Percentiles rank a stretch among this genome's conserved stretches.
Evolutionary conservation across 331 rosid genomes (phyloP).

Genomic region (Rhamnella rubrinervis): DNA sequence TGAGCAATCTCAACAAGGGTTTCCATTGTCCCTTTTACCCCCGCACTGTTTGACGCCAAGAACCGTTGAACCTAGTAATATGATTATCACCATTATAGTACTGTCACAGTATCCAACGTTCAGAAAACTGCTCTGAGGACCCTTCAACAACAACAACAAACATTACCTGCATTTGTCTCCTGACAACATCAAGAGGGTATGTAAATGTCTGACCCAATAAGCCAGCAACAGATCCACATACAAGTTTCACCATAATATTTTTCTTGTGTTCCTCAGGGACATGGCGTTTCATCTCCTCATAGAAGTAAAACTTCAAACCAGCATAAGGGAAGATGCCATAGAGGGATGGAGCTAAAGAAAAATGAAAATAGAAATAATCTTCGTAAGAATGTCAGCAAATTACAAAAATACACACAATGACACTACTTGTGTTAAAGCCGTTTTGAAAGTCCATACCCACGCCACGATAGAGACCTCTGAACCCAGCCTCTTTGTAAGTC

Average conservation of each 20-base stretch:
- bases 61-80: conserved; percentile 68
- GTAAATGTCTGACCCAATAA: conserved; percentile 92
- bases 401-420: conserved; percentile 27
- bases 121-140: conserved; percentile 16
- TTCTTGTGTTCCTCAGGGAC: conserved; percentile 75
- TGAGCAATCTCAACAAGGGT: conserved; percentile 64
- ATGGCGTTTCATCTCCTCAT: conserved; percentile 87
- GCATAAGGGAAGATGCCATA: conserved; percentile 97
- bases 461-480: conserved; percentile 90
- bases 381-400: conserved; percentile 21
- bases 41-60: conserved; percentile 48
- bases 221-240: conserved; percentile 94
- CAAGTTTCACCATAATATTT: conserved; percentile 69
- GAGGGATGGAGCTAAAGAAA: conserved; percentile 77
- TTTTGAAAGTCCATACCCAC: conserved; percentile 60
- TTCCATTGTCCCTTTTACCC: conserved; percentile 73
- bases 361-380: conserved; percentile 19
- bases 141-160: conserved; percentile 1
- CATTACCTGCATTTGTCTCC: conserved; percentile 98
- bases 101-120: conserved; percentile 1
- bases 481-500: conserved; percentile 71
- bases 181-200: conserved; percentile 93
- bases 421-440: conserved; percentile 17
- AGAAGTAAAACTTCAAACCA: conserved; percentile 93
- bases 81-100: conserved; percentile 14